Percentiles rank a stretch among this genome's conserved stretches.
Conservation (phyloP, 257 asterid genomes). For the Fraxinus quadrangulata region DNA sequence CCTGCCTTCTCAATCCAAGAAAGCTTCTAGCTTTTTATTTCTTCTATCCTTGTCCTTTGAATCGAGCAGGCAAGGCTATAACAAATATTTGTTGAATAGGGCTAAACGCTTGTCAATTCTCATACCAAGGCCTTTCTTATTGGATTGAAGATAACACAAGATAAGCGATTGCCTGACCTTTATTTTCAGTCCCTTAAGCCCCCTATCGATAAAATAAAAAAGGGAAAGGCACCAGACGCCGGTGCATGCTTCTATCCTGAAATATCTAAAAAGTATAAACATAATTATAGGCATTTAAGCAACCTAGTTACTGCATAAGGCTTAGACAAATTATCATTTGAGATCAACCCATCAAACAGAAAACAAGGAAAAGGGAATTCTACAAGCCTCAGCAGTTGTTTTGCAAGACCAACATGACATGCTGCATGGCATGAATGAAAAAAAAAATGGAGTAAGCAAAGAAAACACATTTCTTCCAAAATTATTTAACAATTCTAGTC, state of each 20-base stretch:
- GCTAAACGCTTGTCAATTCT: no score
- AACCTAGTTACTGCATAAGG: not conserved
- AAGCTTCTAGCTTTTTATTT: no score
- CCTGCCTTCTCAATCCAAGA: no score
- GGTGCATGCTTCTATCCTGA: not conserved
- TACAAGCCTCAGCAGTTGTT: not conserved
- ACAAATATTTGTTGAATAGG: no score
- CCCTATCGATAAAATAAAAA: no score
- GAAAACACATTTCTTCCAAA: slow-evolving; percentile 14
- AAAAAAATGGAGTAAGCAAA: slow-evolving; percentile 19
- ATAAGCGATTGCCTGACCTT: no score
- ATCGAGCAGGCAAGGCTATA: not conserved
- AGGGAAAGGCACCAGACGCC: no score
- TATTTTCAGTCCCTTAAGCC: no score
- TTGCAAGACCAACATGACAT: slow-evolving; percentile 11
- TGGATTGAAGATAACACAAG: no score
- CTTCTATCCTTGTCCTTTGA: not conserved
- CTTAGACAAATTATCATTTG: not conserved
- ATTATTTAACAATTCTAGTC: slow-evolving; percentile 5
- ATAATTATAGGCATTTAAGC: not conserved
- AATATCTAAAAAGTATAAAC: not conserved
- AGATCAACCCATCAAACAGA: not conserved
- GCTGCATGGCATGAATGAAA: slow-evolving; percentile 10
- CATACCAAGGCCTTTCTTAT: no score
- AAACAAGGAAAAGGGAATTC: not conserved